Conservation (phyloP, 352 stramenopile species). For the Plasmopara viticola region DNA sequence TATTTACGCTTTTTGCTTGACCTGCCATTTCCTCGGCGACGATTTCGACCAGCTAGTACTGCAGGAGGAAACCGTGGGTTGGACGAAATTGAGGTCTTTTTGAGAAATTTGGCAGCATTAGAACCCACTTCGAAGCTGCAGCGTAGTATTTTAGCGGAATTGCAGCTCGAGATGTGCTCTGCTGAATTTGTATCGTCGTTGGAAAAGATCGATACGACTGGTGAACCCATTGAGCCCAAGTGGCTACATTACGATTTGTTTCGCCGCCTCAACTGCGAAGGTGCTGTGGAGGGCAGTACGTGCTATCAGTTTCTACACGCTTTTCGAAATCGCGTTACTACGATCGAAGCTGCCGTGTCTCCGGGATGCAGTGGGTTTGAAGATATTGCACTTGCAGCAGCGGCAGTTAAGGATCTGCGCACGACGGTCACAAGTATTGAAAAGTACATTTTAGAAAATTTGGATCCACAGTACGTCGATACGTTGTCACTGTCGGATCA, state of each 20-base stretch:
- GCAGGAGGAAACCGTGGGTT: conserved; percentile 45
- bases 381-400: conserved; percentile 38
- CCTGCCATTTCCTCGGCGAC: conserved; percentile 57
- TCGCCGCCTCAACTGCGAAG: conserved; percentile 53
- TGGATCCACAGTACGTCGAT: conserved; percentile 62
- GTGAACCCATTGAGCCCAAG: conserved; percentile 61
- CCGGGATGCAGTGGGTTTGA: conserved; percentile 49
- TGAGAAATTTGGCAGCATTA: conserved; percentile 60
- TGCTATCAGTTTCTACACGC: conserved; percentile 72
- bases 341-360: conserved; percentile 58
- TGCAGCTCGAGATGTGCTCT: conserved; percentile 72
- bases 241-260: conserved; percentile 79
- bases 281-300: conserved; percentile 58
- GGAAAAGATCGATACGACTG: conserved; percentile 65
- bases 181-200: conserved; percentile 68
- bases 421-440: conserved; percentile 69
- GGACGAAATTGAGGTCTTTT: conserved; percentile 64
- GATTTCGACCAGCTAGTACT: conserved; percentile 41
- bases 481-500: conserved; percentile 52
- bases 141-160: conserved; percentile 50
- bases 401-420: conserved; percentile 59
- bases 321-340: conserved; percentile 63
- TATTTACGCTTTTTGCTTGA: conserved; percentile 70
- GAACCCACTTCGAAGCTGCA: conserved; percentile 54
- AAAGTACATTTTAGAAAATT: conserved; percentile 62